Percentiles rank a stretch among this genome's conserved stretches.
Conservation (phyloP, 140 eudicot species). For the Stevia rebaudiana region DNA sequence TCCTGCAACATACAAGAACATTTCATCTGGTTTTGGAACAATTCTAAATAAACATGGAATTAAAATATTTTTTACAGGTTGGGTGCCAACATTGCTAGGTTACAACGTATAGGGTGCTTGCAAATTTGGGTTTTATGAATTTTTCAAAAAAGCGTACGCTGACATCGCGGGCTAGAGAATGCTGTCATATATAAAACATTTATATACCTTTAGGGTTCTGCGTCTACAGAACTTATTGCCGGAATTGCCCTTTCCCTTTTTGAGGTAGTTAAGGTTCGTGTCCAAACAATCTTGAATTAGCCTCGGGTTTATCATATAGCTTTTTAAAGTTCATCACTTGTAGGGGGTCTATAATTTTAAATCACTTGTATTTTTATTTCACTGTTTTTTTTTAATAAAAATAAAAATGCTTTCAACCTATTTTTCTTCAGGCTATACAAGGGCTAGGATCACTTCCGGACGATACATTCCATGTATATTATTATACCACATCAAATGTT, state of each 20-base stretch:
- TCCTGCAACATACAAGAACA: slow-evolving; percentile 79
- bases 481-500: not conserved
- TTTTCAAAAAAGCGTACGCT: slow-evolving; percentile 83
- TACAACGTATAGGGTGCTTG: slow-evolving; percentile 89
- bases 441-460: slow-evolving; percentile 88
- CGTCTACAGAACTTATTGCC: slow-evolving; percentile 76
- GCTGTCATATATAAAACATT: slow-evolving; percentile 75
- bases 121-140: slow-evolving; percentile 83
- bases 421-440: slow-evolving; percentile 56
- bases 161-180: slow-evolving; percentile 82
- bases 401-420: not conserved
- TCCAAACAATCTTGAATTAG: slow-evolving; percentile 91
- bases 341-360: slow-evolving; percentile 55
- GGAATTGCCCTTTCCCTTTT: slow-evolving; percentile 77
- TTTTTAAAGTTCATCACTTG: slow-evolving; percentile 56
- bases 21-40: slow-evolving; percentile 65
- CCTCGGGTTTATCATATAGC: slow-evolving; percentile 73
- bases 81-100: slow-evolving; percentile 88
- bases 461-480: slow-evolving; percentile 85
- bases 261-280: slow-evolving; percentile 86
- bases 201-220: slow-evolving; percentile 78
- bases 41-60: slow-evolving; percentile 78
- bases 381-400: not conserved
- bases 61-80: slow-evolving; percentile 84
- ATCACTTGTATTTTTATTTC: not conserved